phyloP scores from a whole-genome alignment of 1,139 yeast species.

The Hanseniaspora uvarum region DNA sequence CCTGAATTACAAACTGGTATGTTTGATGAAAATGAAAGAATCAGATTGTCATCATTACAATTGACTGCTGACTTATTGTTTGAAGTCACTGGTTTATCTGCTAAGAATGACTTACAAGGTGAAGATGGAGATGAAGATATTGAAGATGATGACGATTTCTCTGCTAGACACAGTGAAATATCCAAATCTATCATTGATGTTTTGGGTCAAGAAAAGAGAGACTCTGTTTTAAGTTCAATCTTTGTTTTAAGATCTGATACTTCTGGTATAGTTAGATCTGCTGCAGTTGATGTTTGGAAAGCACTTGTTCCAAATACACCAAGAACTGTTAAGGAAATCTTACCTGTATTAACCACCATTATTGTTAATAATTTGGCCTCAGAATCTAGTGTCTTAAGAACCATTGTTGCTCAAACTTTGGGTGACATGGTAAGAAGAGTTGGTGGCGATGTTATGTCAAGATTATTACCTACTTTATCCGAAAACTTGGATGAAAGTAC shows the following conservation, averaged over 20 bases:
- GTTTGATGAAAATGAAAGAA: slow-evolving; percentile 72
- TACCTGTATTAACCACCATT: slow-evolving; percentile 71
- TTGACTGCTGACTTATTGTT: slow-evolving; percentile 92
- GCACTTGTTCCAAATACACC: slow-evolving; percentile 94
- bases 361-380: slow-evolving; percentile 78
- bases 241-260: slow-evolving; percentile 91
- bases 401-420: slow-evolving; percentile 84
- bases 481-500: slow-evolving; percentile 47
- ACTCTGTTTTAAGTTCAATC: slow-evolving; percentile 68
- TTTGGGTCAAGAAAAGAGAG: slow-evolving; percentile 82
- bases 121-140: slow-evolving; percentile 49
- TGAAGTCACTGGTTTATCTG: slow-evolving; percentile 84
- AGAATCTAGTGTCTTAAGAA: slow-evolving; percentile 64
- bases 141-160: slow-evolving; percentile 42
- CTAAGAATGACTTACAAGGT: slow-evolving; percentile 50
- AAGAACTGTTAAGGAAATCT: slow-evolving; percentile 82
- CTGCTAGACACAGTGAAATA: slow-evolving; percentile 49
- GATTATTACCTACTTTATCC: slow-evolving; percentile 75
- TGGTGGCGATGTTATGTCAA: slow-evolving; percentile 78
- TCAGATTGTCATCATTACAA: slow-evolving; percentile 87
- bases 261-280: slow-evolving; percentile 75
- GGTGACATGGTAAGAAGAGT: slow-evolving; percentile 95
- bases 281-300: slow-evolving; percentile 96
- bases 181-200: slow-evolving; percentile 61
- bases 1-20: slow-evolving; percentile 91